These are phyloP conservation scores for Xenoacremonium recifei DNA, from an alignment of 2,329 filamentous ascomycete species.

Conservation along the genomic window DNA sequence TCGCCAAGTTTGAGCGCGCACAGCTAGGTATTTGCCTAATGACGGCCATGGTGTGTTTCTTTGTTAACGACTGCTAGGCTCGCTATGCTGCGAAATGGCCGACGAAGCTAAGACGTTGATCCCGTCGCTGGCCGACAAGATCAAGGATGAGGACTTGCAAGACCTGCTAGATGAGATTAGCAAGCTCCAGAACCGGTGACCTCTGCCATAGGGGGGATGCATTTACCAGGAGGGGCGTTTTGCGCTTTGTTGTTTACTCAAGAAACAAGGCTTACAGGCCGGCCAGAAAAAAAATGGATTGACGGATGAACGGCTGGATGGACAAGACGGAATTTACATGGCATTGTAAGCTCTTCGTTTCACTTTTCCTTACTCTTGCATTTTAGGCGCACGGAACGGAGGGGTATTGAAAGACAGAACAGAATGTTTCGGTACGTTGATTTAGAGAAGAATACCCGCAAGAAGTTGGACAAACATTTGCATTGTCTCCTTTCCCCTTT, in stretches of 20 bases:
- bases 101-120: slow-evolving; percentile 98
- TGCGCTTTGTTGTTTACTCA: neutral
- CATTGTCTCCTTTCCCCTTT: neutral
- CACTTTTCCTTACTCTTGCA: neutral
- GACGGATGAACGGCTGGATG: neutral
- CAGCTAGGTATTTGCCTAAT: slow-evolving; percentile 86
- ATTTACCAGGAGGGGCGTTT: neutral
- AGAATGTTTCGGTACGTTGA: neutral
- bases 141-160: slow-evolving; percentile 83
- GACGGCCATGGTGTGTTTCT: too few species aligned
- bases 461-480: neutral
- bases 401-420: neutral
- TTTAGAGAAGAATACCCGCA: slow-evolving; percentile 2
- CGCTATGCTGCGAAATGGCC: slow-evolving; percentile 84
- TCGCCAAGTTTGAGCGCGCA: slow-evolving; percentile 90
- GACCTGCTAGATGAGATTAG: slow-evolving; percentile 87
- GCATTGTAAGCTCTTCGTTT: too few species aligned
- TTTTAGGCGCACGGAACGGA: slow-evolving; percentile 1
- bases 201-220: neutral
- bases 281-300: too few species aligned
- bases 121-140: slow-evolving; percentile 84
- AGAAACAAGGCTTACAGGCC: too few species aligned
- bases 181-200: slow-evolving; percentile 59
- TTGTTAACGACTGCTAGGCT: too few species aligned
- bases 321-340: neutral